Evolutionary conservation across 306 rosid species (phyloP), one percentile per base, ranked within the genome.

Genomic region (Acacia crassicarpa): DNA sequence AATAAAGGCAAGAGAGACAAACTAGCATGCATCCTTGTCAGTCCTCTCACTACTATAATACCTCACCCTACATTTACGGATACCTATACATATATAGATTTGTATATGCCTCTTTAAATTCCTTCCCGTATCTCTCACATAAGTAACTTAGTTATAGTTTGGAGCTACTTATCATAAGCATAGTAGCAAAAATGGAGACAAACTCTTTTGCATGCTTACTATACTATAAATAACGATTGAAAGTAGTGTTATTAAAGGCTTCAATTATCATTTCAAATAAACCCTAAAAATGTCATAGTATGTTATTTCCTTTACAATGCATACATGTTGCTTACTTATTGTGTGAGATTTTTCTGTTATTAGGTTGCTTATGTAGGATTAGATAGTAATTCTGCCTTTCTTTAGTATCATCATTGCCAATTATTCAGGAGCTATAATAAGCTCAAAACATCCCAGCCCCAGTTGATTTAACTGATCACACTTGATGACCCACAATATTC

Each of bases 1-100:
- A 85, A 81, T 72, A 69, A 88, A 80, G 84, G 88, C 45, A 80
- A 81, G 83, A 81, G 75, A 74, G 95, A 88, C 95, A 90, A 91
- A n/a, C 62, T 8, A 78, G 65, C 69, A 87, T 79, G 65, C 69
- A 87, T 79, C 82, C 83, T 86, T 89, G 89, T 89, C 94, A 87
- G 92, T 80, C 84, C n/a, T 51, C 58, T 5, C 22, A 17, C 58
- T 51, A 14, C 58, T 51, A 51, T 51, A 51, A 51, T 51, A 15
- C 9, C 9, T 10, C 30, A n/a, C 8, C 15, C 33, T 59, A 59
- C 14, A 3, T 23, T 23, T 23, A 59, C 58, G 9, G 58, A 51
- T 17, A 51, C 58, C 58, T 10, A 59, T 23, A 11, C 5, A 59
- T 9, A 22, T 59, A 23, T 10, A 59, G 3, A 59, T 38, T 38